Evolutionary conservation across 2,329 filamentous ascomycete genomes (phyloP), one percentile per base, ranked within the genome.

Genomic region (Cryphonectria parasitica): DNA sequence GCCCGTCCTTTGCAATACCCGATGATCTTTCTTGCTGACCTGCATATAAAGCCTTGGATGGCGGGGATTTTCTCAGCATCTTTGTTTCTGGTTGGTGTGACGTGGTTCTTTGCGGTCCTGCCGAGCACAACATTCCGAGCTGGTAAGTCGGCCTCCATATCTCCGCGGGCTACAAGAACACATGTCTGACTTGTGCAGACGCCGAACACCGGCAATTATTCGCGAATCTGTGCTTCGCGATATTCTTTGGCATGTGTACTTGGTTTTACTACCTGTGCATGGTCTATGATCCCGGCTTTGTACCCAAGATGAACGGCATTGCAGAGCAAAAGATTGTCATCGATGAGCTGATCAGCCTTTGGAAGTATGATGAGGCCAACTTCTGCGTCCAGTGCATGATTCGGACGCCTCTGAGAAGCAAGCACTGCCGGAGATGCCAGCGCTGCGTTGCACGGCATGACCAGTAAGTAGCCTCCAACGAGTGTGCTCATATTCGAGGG

Each of bases 341-440:
- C 75, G 92, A 97, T 74, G 93, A 97, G 75, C 87, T 99, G 10
- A 87, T 99, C 73, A 87, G 89, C 70, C 79, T 90, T 74, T 96
- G 94, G 90, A 96, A 94, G 77, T 99, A 95, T 79, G 95, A 99
- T 78, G 95, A 98, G 78, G 86, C 91, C 72, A 95, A 97, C 79
- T 99, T 98, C 77, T 99, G 96, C 80, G 91, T 97, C 39, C 89
- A 89, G 64, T 99, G 96, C 83, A 97, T 98, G 95, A 93, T 97
- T 75, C 89, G 95, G 68, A 95, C 92, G 75, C 96, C 96, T 3
- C 83, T 99, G 72, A 89, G 96, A 74, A 97, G 95, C 83, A 99
- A 98, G 84, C 96, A 99, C 82, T 99, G 96, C 83, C 92, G 91
- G 78, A 88, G 93, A 72, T 99, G 96, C 79, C 90, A 92, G 76